Evolutionary conservation across 306 rosid species (phyloP), one percentile per base, ranked within the genome.

Genomic region (Sesbania bispinosa): DNA sequence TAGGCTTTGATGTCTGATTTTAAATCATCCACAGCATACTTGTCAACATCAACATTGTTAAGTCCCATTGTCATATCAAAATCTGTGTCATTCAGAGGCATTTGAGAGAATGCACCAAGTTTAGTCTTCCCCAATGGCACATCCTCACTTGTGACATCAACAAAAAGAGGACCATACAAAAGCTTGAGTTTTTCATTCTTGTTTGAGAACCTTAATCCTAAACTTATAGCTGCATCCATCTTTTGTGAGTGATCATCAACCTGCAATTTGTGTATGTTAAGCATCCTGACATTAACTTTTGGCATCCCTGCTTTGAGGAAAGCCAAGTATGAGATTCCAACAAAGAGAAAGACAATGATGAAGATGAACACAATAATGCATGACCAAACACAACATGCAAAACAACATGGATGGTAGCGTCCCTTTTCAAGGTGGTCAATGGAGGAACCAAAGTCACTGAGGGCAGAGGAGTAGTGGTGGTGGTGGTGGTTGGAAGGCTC

Each of bases 231-330:
- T 1, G 81, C 20, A 29, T 47, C 11, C 78, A 70, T 41, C 52
- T 62, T 38, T 1, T 39, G 36, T 11, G 78, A 3, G 24, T n/a
- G 24, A 10, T 67, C 10, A 35, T 78, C 16, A 0, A 85, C 23
- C 15, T 86, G 26, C 4, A 86, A 64, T 13, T 48, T 58, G 1
- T 73, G 10, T 6, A 87, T 20, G 27, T 61, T 23, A 35, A 85
- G 10, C 1, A 47, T 0, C 30, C 78, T 81, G 10, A 85, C 59
- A 5, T 48, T 10, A 16, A 88, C 73, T 13, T 10, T 13, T 0
- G 95, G 95, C 60, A 88, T 54, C 2, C 75, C 74, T 7, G 79
- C 13, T 14, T 79, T 81, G 57, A 88, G 83, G 33, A 80, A 73
- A 0, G 77, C 38, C 24, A 83, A 11, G 66, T 76, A 82, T 9